Evolutionary conservation across 148 eudicot genomes (phyloP), one percentile per base, ranked within the genome.

Genomic region (Spergularia bocconei): DNA sequence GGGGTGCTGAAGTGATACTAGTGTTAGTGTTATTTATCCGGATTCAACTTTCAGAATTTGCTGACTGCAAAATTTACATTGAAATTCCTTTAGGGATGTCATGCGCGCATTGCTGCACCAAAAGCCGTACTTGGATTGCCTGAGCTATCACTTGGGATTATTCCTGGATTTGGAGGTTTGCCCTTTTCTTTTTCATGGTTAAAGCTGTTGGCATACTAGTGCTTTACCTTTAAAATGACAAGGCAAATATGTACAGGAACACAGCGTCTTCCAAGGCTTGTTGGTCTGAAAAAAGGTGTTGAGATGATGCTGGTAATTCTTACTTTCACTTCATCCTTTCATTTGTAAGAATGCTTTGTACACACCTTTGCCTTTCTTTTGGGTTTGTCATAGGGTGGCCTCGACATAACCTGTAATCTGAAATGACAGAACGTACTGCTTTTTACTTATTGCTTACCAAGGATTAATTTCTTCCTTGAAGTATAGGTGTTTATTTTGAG

Each of bases 101-200:
- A 94, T 85, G 96, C 97, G 51, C 93, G 98, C 7, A 81, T 94
- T 77, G 85, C 98, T 72, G 90, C 91, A 44, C 91, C 96, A 56
- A 88, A 75, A 79, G 82, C 96, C 62, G 93, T 85, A 80, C 91
- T 94, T 56, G 97, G 98, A 52, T 84, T 94, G 87, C 98, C 98
- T 16, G 98, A 94, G 75, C 86, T 94, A 53, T 79, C 90, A 47
- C 97, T 94, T 79, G 98, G 98, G 58, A 75, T 94, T 76, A 88
- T 94, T 72, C 98, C 98, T 41, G 98, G 98, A 17, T 80, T 79
- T 82, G 98, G 98, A 88, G 98, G 98, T 90, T 48, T 72, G n/a
- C 6, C 19, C 52, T 50, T 23, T 72, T 56, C 19, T 20, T 19
- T 69, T 69, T 25, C 14, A 65, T 52, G 44, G 20, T 69, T 69